Conservation (phyloP, 225 moss, liverwort and hornwort species). For the Anthoceros angustus region DNA sequence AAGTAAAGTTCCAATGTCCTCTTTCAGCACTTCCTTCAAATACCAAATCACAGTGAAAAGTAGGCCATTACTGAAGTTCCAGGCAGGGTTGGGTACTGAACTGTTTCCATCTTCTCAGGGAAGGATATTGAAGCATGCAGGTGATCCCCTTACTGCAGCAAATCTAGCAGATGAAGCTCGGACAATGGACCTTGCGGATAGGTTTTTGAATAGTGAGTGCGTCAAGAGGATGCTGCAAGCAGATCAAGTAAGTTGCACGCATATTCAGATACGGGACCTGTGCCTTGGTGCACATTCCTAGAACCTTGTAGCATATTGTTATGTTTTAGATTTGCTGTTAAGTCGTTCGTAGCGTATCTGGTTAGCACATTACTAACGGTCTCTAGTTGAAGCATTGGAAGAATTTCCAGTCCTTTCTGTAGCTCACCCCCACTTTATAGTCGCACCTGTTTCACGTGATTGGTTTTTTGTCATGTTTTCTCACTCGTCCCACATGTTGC, state of each 20-base stretch:
- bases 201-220: slow-evolving; percentile 92
- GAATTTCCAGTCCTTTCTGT: no score
- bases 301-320: no score
- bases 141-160: slow-evolving; percentile 77
- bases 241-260: slow-evolving; percentile 38
- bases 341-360: no score
- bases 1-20: slow-evolving; percentile 24
- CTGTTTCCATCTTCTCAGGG: slow-evolving; percentile 27
- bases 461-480: not conserved
- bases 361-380: no score
- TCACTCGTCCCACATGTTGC: not conserved
- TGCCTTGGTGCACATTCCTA: no score
- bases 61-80: not conserved
- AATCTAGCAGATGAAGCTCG: slow-evolving; percentile 86
- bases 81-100: not conserved
- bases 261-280: no score
- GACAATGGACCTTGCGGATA: slow-evolving; percentile 92
- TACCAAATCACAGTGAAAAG: not conserved
- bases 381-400: no score
- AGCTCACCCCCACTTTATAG: no score
- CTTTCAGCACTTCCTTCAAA: not conserved
- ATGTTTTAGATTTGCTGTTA: no score
- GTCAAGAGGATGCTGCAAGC: slow-evolving; percentile 99
- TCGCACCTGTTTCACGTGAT: not conserved
- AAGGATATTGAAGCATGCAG: slow-evolving; percentile 92